Evolutionary conservation across 306 rosid genomes (phyloP).

Genomic region (Echinosophora koreensis): DNA sequence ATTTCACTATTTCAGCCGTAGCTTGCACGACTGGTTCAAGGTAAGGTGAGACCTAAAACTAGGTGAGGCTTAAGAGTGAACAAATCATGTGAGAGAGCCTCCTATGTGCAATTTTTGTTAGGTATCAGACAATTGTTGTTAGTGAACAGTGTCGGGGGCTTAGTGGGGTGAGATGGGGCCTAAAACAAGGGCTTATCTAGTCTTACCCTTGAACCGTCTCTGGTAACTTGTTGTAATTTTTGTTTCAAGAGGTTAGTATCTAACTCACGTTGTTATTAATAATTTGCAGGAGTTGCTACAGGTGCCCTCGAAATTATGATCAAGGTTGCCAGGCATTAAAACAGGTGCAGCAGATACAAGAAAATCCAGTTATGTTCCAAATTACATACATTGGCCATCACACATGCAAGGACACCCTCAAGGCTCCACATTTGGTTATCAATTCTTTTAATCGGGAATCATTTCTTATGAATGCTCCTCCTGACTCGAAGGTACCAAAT

Average conservation of each 20-base stretch:
- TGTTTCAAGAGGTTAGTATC: background rate
- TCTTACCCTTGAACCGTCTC: no score
- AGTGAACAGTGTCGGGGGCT: no score
- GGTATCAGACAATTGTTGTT: no score
- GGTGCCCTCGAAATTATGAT: slow-evolving; percentile 73
- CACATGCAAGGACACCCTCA: slow-evolving; percentile 61
- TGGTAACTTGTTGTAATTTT: background rate
- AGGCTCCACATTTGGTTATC: slow-evolving; percentile 55
- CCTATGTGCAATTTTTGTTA: no score
- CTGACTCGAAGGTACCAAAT: slow-evolving; percentile 35
- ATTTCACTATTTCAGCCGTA: no score
- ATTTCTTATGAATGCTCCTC: slow-evolving; percentile 15
- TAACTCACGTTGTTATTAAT: background rate
- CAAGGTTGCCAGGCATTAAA: slow-evolving; percentile 72
- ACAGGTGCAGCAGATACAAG: slow-evolving; percentile 68
- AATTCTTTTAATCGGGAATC: slow-evolving; percentile 43
- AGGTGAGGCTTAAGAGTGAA: no score
- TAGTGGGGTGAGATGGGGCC: no score
- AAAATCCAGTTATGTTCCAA: slow-evolving; percentile 57
- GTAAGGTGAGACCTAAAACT: no score
- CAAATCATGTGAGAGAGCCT: no score
- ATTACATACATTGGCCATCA: slow-evolving; percentile 76
- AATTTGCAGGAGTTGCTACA: slow-evolving; percentile 72
- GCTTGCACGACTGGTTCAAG: no score
- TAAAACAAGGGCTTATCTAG: no score